Evolutionary conservation across 2,329 filamentous ascomycete species (phyloP), one percentile per base, ranked within the genome.

Genomic region (Botrytis pseudocinerea): DNA sequence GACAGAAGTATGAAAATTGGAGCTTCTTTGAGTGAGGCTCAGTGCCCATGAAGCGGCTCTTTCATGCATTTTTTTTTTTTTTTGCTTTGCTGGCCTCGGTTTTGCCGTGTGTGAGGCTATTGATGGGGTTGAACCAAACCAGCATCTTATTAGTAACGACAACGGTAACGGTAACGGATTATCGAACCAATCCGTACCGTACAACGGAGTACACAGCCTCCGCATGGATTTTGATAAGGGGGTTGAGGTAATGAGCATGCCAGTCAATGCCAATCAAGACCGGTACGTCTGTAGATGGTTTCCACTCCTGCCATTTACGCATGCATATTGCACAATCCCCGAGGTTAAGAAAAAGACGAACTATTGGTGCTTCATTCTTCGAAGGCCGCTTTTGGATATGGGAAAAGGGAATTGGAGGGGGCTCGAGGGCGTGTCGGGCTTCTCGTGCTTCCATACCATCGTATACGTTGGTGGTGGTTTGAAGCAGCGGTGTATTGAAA

Each of bases 151-250:
- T 54, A 28, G 51, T 54, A 28, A 54, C n/a, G 51, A 14, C 7
- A 54, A 28, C 51, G 25, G 51, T 28, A 28, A 54, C n/a, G n/a
- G 51, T 18, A 54, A 28, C 51, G 25, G 51, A 54, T 16, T 7
- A 1, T 54, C 16, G 51, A 54, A n/a, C 51, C 48, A 54, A 54
- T 18, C n/a, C n/a, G n/a, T 28, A n/a, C 8, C 20, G 8, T 48
- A 51, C 48, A 25, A 51, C 25, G 48, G 48, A 51, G 48, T 51
- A 51, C 51, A 54, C 51, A 54, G 51, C 51, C 51, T 54, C 51
- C n/a, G 51, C 51, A 54, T 54, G 51, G n/a, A 54, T 54, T 54
- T 54, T 54, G 51, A 54, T 54, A 54, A 28, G 51, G 51, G 51
- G 51, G 59, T 38, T 40, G 35, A 38, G 18, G 25, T 25, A 3